Evolutionary conservation across 2,329 filamentous ascomycete genomes (phyloP).

Genomic region (Hysterium pulicare): DNA sequence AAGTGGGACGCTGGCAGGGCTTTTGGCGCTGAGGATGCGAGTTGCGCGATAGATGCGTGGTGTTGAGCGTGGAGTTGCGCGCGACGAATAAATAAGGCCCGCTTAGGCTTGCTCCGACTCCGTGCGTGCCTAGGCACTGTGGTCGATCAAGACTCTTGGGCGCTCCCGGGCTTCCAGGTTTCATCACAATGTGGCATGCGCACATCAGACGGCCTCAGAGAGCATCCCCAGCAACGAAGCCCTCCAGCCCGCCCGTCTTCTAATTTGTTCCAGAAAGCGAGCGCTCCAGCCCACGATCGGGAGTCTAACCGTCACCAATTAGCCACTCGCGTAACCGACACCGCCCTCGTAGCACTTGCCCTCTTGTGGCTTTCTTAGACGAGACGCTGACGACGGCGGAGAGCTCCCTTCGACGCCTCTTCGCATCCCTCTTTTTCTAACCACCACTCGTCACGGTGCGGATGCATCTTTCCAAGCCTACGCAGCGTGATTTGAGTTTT

Average conservation of each 20-base stretch:
- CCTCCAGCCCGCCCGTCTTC: conserved; percentile 4
- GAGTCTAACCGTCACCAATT: conserved; percentile 19
- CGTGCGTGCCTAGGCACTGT: too few relatives aligned
- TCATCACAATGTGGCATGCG: conserved; percentile 25
- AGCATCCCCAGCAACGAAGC: not conserved
- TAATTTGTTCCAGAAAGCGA: conserved; percentile 10
- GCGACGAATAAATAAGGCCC: too few relatives aligned
- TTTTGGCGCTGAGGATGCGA: too few relatives aligned
- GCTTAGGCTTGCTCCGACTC: too few relatives aligned
- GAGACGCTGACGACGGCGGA: conserved; percentile 22
- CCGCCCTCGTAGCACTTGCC: conserved; percentile 18
- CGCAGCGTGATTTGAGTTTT: conserved; percentile 17
- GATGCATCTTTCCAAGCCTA: conserved; percentile 11
- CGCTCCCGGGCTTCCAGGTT: conserved; percentile 16
- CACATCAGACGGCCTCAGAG: conserved; percentile 2
- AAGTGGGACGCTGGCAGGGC: conserved; percentile 12
- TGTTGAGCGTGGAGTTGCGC: too few relatives aligned
- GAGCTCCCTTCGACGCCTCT: conserved; percentile 1
- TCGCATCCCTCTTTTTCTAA: not conserved
- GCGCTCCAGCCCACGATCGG: not conserved
- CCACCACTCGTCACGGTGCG: conserved; percentile 1
- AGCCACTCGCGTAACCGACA: conserved; percentile 19
- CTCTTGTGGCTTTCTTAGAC: conserved; percentile 24
- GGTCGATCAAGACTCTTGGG: not conserved
- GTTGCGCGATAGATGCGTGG: conserved; percentile 1